Percentiles rank a stretch among this genome's conserved stretches.
Evolutionary conservation across 2,329 filamentous ascomycete species (phyloP).

Genomic region (Fusarium falciforme): DNA sequence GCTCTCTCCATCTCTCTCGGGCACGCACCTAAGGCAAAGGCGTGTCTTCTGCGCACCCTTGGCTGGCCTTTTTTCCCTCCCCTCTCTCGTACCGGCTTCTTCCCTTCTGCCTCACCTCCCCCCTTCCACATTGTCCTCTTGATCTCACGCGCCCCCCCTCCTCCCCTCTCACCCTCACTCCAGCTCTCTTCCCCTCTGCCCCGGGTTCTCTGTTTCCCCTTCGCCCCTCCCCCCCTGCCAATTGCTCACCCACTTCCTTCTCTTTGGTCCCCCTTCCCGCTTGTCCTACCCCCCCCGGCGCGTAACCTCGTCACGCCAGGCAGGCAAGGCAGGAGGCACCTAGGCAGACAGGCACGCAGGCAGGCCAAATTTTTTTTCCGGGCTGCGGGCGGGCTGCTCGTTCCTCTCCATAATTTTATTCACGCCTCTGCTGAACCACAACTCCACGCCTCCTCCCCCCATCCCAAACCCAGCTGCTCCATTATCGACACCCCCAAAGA

Average conservation of each 20-base stretch:
- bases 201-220: too few relatives aligned
- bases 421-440: slow-evolving; percentile 50
- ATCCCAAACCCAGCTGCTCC: slow-evolving; percentile 44
- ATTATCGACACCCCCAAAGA: slow-evolving; percentile 57
- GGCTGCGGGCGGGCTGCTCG: slow-evolving; percentile 30
- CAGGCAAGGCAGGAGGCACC: slow-evolving; percentile 28
- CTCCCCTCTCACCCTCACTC: slow-evolving; percentile 38
- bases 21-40: slow-evolving; percentile 5
- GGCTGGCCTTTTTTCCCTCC: slow-evolving; percentile 11
- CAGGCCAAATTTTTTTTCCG: slow-evolving; percentile 28
- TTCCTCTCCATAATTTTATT: slow-evolving; percentile 44
- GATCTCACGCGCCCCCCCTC: slow-evolving; percentile 12
- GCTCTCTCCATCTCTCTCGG: slow-evolving; percentile 18
- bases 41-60: slow-evolving; percentile 13
- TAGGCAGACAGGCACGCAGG: slow-evolving; percentile 8
- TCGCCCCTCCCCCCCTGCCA: slow-evolving; percentile 16
- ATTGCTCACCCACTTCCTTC: slow-evolving; percentile 8
- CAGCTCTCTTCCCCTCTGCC: slow-evolving; percentile 32
- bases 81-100: not conserved
- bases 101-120: slow-evolving; percentile 23
- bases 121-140: slow-evolving; percentile 18
- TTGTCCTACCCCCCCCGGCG: slow-evolving; percentile 42
- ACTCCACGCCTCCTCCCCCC: slow-evolving; percentile 53
- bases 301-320: slow-evolving; percentile 31
- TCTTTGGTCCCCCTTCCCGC: slow-evolving; percentile 36